These are phyloP conservation scores for Haematococcus lacustris DNA, from an alignment of 139 green algal species.

Conservation along the genomic window DNA sequence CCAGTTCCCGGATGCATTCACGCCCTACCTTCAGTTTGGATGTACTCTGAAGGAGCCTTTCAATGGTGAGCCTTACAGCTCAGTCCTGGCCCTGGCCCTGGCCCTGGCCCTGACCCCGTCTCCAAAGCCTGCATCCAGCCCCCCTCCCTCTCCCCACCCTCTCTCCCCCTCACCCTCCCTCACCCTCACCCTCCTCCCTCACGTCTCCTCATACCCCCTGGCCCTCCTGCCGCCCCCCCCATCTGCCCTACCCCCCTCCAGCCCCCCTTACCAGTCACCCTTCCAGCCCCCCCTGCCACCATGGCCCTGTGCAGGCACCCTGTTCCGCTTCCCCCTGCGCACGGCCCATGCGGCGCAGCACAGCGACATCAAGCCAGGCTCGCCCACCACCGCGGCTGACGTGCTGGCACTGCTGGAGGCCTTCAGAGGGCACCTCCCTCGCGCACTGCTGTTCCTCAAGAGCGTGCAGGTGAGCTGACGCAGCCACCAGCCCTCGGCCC, in stretches of 20 bases:
- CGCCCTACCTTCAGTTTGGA: constrained; percentile 58
- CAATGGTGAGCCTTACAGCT: constrained; percentile 16
- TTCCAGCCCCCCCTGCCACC: no score
- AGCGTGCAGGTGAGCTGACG: constrained; percentile 40
- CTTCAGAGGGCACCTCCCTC: constrained; percentile 37
- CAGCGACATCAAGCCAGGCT: constrained; percentile 58
- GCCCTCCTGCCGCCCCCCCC: no score
- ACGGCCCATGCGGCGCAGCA: constrained; percentile 20
- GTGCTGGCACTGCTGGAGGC: constrained; percentile 39
- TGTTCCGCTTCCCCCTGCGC: constrained; percentile 78
- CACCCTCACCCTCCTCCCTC: no score
- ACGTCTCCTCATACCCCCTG: no score
- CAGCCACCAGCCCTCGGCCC: no score
- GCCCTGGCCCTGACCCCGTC: no score
- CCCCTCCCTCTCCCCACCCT: no score
- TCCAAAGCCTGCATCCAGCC: no score
- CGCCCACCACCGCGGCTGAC: constrained; percentile 2
- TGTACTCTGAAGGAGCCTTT: constrained; percentile 40
- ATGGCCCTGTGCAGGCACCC: constrained; percentile 57
- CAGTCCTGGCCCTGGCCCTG: no score
- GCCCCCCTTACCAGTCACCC: no score
- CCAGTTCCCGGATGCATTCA: constrained; percentile 71
- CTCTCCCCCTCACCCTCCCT: no score
- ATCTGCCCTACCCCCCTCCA: no score
- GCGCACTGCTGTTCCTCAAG: constrained; percentile 72